phyloP scores from a whole-genome alignment of 2,329 filamentous ascomycete genomes.

The Conoideocrella luteorostrata region DNA sequence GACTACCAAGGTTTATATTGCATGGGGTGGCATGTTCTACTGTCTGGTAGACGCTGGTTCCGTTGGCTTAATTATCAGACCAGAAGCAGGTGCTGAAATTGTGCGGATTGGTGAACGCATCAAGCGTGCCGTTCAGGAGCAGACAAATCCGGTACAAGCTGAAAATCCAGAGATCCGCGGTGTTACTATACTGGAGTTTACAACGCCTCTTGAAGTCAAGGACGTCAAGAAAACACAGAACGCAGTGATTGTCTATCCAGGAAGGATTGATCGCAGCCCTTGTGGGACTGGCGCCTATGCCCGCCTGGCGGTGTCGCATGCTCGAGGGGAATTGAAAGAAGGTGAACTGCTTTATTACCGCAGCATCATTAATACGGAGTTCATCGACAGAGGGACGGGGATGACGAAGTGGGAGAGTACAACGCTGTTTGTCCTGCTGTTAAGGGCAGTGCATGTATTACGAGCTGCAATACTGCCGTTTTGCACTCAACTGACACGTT shows the following conservation, averaged over 20 bases:
- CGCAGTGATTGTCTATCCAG: constrained; percentile 35
- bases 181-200: constrained; percentile 33
- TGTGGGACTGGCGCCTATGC: constrained; percentile 38
- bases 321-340: constrained; percentile 26
- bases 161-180: constrained; percentile 33
- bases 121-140: constrained; percentile 29
- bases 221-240: constrained; percentile 15
- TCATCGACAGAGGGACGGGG: too few species aligned
- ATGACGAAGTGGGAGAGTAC: too few species aligned
- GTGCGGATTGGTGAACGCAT: constrained; percentile 36
- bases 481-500: too few species aligned
- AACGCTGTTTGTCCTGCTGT: too few species aligned
- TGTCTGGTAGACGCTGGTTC: constrained; percentile 21
- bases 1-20: constrained; percentile 31
- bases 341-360: constrained; percentile 28
- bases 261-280: constrained; percentile 36
- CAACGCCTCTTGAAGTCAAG: constrained; percentile 21
- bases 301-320: constrained; percentile 34
- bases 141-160: constrained; percentile 31
- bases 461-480: too few species aligned
- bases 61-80: constrained; percentile 25
- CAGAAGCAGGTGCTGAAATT: constrained; percentile 23
- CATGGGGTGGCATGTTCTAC: constrained; percentile 24
- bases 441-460: too few species aligned
- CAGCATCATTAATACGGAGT: constrained; percentile 35